Evolutionary conservation across 495 filamentous ascomycete genomes (phyloP), one percentile per base, ranked within the genome.

Genomic region (Choiromyces venosus): DNA sequence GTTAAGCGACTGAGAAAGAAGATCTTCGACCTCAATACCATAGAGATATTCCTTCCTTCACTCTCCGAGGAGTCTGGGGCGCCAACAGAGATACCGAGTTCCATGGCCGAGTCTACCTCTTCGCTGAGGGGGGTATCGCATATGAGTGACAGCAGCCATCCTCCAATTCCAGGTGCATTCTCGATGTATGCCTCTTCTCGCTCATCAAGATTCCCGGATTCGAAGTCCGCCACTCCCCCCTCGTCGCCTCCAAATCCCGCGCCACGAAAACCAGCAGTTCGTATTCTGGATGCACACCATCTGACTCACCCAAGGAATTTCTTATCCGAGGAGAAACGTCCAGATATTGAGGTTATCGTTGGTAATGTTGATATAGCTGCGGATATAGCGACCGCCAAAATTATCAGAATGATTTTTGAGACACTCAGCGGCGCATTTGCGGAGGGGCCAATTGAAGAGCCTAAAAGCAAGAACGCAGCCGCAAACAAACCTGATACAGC

Each of bases 381-480:
- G 73, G 91, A 93, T 81, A 87, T 91, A 33, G 86, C 90, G 5
- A 87, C 88, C 8, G 91, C 88, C 1, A 90, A 90, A 81, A 83
- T 93, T 66, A 76, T 92, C 16, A 83, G 84, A 44, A 91, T 88
- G 80, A 84, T 91, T 64, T 82, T 89, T 12, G 85, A 87, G 38
- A 85, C 84, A 35, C 78, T 91, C 4, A 79, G 87, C 19, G 82
- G 84, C 14, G 84, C 86, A 9, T 76, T 87, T 44, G 82, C 80
- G 67, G 78, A 73, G 56, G 36, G 38, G 76, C 52, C 52, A 76
- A 71, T 74, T 25, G 75, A 66, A 21, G 77, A 71, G 3, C 66
- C 69, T 38, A 33, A 74, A 36, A 79, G 36, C 38, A 82, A 76
- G 66, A 74, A 64, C 25, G 42, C n/a, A 56, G 72, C 56, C 66